Evolutionary conservation across 176 grass and related monocot genomes (phyloP).

Genomic region (Melocanna baccifera): DNA sequence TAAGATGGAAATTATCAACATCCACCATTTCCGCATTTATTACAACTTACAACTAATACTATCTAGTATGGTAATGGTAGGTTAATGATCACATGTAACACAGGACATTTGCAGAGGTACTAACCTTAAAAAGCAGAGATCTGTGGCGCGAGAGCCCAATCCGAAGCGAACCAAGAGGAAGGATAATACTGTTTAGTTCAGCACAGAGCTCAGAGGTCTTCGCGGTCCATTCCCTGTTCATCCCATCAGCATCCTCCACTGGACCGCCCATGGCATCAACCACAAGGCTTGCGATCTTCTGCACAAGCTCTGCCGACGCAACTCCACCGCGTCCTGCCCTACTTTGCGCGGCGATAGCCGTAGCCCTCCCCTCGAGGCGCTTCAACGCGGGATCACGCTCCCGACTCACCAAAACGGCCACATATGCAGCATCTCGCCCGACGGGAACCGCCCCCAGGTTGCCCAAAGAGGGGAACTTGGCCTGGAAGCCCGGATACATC

Average conservation of each 20-base stretch:
- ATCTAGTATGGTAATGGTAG: background rate
- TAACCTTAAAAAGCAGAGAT: constrained; percentile 96
- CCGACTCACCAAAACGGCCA: constrained; percentile 62
- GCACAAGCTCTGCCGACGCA: constrained; percentile 50
- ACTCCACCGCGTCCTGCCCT: constrained; percentile 29
- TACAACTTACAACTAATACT: background rate
- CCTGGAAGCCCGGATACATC: constrained; percentile 44
- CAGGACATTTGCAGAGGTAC: background rate
- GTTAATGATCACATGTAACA: constrained; percentile 9
- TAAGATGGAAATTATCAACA: constrained; percentile 1
- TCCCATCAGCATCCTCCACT: constrained; percentile 71
- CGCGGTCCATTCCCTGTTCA: constrained; percentile 52
- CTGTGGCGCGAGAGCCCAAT: constrained; percentile 81
- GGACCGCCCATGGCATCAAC: constrained; percentile 75
- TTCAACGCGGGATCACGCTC: constrained; percentile 49
- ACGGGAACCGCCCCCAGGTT: constrained; percentile 42
- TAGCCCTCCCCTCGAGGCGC: constrained; percentile 56
- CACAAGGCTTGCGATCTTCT: constrained; percentile 71
- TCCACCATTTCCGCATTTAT: background rate
- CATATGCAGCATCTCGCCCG: constrained; percentile 26
- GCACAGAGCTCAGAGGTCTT: constrained; percentile 48
- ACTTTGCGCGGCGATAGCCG: constrained; percentile 30
- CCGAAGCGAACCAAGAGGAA: constrained; percentile 73
- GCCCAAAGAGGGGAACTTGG: constrained; percentile 60
- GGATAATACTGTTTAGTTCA: constrained; percentile 54